These are phyloP conservation scores for Erigeron canadensis DNA, from an alignment of 129 eudicot species.

Conservation along the genomic window DNA sequence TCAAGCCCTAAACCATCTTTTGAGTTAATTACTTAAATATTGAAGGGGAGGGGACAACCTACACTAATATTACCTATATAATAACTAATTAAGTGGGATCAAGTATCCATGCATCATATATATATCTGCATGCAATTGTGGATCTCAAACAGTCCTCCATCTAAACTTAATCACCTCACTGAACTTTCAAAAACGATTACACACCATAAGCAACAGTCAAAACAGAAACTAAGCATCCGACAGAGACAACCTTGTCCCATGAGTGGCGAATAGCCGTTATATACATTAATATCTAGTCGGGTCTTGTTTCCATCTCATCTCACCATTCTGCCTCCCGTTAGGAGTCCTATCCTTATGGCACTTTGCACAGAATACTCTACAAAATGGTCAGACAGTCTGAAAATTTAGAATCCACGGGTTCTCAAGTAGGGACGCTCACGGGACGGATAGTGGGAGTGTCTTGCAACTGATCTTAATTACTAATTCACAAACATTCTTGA, in stretches of 20 bases:
- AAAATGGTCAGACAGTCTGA: neutral
- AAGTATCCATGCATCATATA: neutral
- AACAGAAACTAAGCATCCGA: too few species aligned
- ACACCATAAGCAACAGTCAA: too few species aligned
- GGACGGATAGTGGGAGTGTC: neutral
- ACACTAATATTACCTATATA: conserved; percentile 11
- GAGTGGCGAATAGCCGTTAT: neutral
- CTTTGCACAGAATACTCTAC: neutral
- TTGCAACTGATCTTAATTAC: conserved; percentile 1
- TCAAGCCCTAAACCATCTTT: conserved; percentile 33
- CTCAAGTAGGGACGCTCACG: neutral
- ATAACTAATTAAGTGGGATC: neutral
- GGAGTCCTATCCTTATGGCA: neutral
- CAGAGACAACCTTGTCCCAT: neutral
- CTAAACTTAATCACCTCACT: too few species aligned
- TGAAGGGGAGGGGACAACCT: conserved; percentile 8
- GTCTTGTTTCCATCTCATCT: neutral
- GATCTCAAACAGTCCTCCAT: too few species aligned
- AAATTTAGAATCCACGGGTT: neutral
- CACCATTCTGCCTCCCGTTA: conserved; percentile 8
- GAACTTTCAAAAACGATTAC: too few species aligned
- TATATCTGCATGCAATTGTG: neutral
- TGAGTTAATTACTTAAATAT: conserved; percentile 1
- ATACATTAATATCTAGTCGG: neutral
- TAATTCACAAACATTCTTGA: conserved; percentile 6